Base-by-base conservation (phyloP, 345 rosid genomes). In the Microthlaspi erraticum region DNA sequence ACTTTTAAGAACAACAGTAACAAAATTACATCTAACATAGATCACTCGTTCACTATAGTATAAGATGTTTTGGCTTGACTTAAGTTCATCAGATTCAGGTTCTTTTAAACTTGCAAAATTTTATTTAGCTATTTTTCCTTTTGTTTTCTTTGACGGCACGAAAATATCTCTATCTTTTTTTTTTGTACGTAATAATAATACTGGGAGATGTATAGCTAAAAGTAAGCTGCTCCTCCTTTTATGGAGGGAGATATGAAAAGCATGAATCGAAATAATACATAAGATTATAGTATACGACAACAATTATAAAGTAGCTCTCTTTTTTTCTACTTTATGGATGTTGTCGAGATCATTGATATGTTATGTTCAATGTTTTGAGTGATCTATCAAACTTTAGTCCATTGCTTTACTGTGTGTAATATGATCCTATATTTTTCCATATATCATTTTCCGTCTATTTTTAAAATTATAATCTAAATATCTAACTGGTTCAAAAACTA, bases 171-270 rank as follows among this genome's bases (percentile, higher is more conserved):
- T 7, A n/a, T n/a, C n/a, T 33, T 17, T 38, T 32, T n/a, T 17
- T 42, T 18, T 57, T 37, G 4, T 9, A 32, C 10, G 54, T 31
- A 37, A 37, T n/a, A 32, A 67, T 31, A 42, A n/a, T n/a, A n/a
- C n/a, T 68, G 37, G 36, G 45, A 7, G 8, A 18, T 44, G 53
- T 42, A 37, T 72, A 43, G 10, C 33, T 13, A 45, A 73, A 65
- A 65, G 66, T 36, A 74, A 66, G 48, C 48, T 59, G 33, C 6
- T 66, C 16, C 63, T 54, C 46, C 39, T 74, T 74, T 74, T 74
- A 36, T 59, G 72, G 60, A 74, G 72, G 72, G 53, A 74, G 72
- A 66, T 58, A 55, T 41, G 60, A 58, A 73, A 61, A 48, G 72
- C 67, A 67, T 58, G 70, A 53, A 72, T 23, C 29, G 26, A 20